A percentile compares a stretch with the other conserved stretches of the same genome.
These are phyloP conservation scores for Tympanopsis confertula DNA, from an alignment of 2,329 filamentous ascomycete species.

Conservation along the genomic window DNA sequence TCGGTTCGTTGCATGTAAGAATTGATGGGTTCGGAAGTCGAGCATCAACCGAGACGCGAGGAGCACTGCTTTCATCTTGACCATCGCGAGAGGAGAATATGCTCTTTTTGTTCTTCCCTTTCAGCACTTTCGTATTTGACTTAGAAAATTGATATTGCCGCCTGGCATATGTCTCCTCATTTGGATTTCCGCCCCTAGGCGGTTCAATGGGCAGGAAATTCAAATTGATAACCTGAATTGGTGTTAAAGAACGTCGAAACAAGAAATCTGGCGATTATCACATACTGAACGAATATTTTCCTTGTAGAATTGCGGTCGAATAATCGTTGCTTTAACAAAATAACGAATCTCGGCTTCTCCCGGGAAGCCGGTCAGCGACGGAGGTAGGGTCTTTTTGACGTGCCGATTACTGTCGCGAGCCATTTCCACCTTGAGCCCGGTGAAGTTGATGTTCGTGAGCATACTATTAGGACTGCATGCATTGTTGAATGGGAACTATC, in stretches of 20 bases:
- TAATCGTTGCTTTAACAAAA: slow-evolving; percentile 89
- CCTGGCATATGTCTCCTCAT: slow-evolving; percentile 75
- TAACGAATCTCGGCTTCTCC: slow-evolving; percentile 84
- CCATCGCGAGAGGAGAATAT: slow-evolving; percentile 27
- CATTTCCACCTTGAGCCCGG: slow-evolving; percentile 28
- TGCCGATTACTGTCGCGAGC: slow-evolving; percentile 38
- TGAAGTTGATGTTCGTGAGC: slow-evolving; percentile 30
- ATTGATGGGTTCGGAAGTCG: slow-evolving; percentile 79
- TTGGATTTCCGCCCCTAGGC: slow-evolving; percentile 54
- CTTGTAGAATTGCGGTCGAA: slow-evolving; percentile 77
- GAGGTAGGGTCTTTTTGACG: slow-evolving; percentile 76
- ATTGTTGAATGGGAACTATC: slow-evolving; percentile 35
- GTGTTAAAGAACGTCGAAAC: slow-evolving; percentile 14
- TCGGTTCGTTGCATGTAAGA: slow-evolving; percentile 74
- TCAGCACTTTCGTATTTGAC: slow-evolving; percentile 9
- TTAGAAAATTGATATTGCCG: slow-evolving; percentile 46
- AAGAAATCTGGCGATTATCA: slow-evolving; percentile 6
- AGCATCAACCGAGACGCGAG: slow-evolving; percentile 66
- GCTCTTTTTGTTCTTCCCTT: slow-evolving; percentile 35
- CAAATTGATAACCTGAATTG: slow-evolving; percentile 41
- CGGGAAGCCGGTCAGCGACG: slow-evolving; percentile 76
- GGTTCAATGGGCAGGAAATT: slow-evolving; percentile 90
- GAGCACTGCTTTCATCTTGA: slow-evolving; percentile 28
- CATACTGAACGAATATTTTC: slow-evolving; percentile 61
- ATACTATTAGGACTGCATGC: slow-evolving; percentile 28